Evolutionary conservation across 805 yeast genomes (phyloP), one percentile per base, ranked within the genome.

Genomic region (Saturnispora hagleri): DNA sequence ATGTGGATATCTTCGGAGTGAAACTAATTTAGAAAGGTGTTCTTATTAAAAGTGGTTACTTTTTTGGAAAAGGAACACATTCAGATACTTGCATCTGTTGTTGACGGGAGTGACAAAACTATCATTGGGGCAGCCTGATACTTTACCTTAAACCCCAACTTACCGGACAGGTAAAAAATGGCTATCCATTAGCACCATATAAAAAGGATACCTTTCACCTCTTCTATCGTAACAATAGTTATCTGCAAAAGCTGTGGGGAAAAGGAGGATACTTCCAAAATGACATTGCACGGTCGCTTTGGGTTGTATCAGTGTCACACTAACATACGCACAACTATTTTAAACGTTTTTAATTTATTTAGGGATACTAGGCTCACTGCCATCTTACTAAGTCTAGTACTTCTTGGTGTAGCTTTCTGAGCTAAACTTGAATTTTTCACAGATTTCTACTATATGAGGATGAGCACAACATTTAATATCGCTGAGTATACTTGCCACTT

Each of bases 141-240:
- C 53, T 74, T 57, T 54, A 69, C 68, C 15, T 63, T 77, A 1
- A 75, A 74, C 55, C 79, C 79, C 6, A 78, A 75, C 56, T 61
- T 75, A 20, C 65, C 63, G 4, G 38, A 58, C 5, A 63, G 76
- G 53, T 75, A 35, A 57, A 62, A 15, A 58, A 72, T 18, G 75
- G 72, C 9, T 44, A 42, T 28, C 57, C 60, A 17, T 62, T 75
- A 51, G 67, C 64, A 9, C 61, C 59, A 4, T 75, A 76, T 52
- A 66, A 71, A 48, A 66, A 81, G 60, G 47, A 50, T 4, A 59
- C 64, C 0, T 75, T 75, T 57, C 76, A 76, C 59, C 51, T 38
- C 4, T 27, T 34, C 13, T 27, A 12, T 13, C 24, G 45, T 3
- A 56, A 56, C 31, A 9, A 31, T 20, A 56, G 59, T 4, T 55